Evolutionary conservation across 106 monocot species (phyloP).

Genomic region (Ottelia alismoides): DNA sequence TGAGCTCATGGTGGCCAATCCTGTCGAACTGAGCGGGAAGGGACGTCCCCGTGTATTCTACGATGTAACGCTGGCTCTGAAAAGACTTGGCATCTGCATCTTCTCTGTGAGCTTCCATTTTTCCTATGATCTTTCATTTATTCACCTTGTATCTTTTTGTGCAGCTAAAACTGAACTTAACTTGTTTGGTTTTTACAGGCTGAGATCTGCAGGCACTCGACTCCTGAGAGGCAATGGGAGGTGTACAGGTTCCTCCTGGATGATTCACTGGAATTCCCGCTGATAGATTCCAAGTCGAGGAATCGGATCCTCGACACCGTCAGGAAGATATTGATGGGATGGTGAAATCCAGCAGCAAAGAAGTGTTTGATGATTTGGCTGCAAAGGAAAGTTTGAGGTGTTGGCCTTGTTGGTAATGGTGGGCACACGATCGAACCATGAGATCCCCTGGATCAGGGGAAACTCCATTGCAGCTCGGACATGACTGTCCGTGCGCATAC

Average conservation of each 20-base stretch:
- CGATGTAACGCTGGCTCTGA: conserved; percentile 60
- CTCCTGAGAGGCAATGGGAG: conserved; percentile 76
- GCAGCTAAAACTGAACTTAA: neutral
- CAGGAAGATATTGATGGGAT: conserved; percentile 71
- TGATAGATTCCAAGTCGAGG: conserved; percentile 25
- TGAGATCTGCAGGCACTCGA: conserved; percentile 61
- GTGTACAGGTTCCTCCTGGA: conserved; percentile 82
- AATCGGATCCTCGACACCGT: conserved; percentile 64
- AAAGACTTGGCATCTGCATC: conserved; percentile 73
- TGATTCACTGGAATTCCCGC: conserved; percentile 45
- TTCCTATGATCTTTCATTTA: neutral
- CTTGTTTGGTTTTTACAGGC: conserved; percentile 30
- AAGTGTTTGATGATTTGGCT: too few species aligned
- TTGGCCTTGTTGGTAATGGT: too few species aligned
- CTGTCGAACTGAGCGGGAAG: conserved; percentile 75
- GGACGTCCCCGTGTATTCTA: conserved; percentile 85
- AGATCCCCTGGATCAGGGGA: too few species aligned
- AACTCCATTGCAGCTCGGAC: too few species aligned
- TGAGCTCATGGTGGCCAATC: conserved; percentile 86
- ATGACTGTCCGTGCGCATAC: too few species aligned
- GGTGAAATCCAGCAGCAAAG: too few species aligned
- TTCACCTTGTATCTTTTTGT: too few species aligned
- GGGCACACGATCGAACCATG: too few species aligned
- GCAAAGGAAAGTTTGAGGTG: too few species aligned
- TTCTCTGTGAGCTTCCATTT: conserved; percentile 71